These are phyloP conservation scores for Pinguiococcus pyrenoidosus DNA, from an alignment of 108 stramenopile species.

Conservation along the genomic window DNA sequence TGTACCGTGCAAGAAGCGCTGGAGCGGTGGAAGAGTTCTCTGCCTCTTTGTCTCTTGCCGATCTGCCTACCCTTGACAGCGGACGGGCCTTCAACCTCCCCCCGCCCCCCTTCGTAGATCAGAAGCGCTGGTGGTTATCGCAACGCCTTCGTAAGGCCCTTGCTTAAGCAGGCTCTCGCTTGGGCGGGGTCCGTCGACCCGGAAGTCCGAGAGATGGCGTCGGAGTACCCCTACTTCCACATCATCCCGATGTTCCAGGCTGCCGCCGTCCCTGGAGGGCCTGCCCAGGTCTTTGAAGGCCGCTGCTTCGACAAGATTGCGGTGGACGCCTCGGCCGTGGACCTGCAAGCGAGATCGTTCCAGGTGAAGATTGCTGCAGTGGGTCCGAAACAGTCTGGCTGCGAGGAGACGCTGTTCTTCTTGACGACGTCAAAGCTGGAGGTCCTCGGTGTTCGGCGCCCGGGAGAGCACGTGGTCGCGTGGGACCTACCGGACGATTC, in stretches of 20 bases:
- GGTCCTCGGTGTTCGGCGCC: not conserved
- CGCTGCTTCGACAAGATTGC: not conserved
- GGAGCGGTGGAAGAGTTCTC: too few relatives aligned
- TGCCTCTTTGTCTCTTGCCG: too few relatives aligned
- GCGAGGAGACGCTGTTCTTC: not conserved
- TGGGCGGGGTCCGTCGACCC: too few relatives aligned
- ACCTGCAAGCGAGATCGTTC: not conserved
- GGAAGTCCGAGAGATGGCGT: too few relatives aligned
- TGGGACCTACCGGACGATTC: not conserved
- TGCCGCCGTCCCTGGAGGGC: not conserved
- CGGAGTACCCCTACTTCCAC: not conserved
- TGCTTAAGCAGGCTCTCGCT: too few relatives aligned
- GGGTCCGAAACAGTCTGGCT: not conserved
- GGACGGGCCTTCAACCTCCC: too few relatives aligned
- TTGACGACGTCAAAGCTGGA: not conserved
- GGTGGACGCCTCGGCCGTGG: too few relatives aligned
- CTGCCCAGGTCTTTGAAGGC: not conserved
- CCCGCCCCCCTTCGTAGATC: too few relatives aligned
- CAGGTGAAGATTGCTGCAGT: not conserved
- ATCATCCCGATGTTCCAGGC: not conserved
- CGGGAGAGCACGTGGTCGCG: not conserved
- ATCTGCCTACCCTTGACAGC: too few relatives aligned
- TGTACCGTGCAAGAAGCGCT: too few relatives aligned
- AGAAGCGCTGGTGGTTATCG: too few relatives aligned
- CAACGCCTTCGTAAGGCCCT: too few relatives aligned